Evolutionary conservation across 2,329 filamentous ascomycete species (phyloP).

Genomic region (Hymenoscyphus scutula): DNA sequence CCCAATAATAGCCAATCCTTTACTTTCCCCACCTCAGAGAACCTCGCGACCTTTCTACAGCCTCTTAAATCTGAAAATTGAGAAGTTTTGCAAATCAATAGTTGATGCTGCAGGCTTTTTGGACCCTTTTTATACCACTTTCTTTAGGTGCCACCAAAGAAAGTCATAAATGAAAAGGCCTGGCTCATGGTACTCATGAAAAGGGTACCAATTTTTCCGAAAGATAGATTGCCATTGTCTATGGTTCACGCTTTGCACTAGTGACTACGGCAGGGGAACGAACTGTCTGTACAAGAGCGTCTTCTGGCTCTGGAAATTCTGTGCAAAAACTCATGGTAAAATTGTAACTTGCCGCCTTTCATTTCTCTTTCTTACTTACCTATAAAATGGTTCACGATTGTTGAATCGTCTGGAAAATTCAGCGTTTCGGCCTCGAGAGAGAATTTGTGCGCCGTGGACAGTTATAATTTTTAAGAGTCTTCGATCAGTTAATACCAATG

Average conservation of each 20-base stretch:
- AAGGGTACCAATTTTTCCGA: background rate
- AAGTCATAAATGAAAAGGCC: too few species aligned
- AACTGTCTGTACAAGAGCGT: too few species aligned
- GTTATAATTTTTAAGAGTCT: too few species aligned
- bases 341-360: too few species aligned
- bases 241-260: background rate
- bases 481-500: too few species aligned
- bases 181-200: background rate
- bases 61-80: background rate
- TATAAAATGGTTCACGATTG: slow-evolving; percentile 4
- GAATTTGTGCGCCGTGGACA: too few species aligned
- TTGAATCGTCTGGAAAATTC: slow-evolving; percentile 5
- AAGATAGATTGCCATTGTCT: background rate
- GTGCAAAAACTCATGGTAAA: too few species aligned
- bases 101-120: background rate
- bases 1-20: too few species aligned
- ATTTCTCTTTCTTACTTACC: too few species aligned
- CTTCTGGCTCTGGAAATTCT: too few species aligned
- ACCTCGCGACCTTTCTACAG: background rate
- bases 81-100: background rate
- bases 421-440: background rate
- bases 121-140: background rate
- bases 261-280: too few species aligned
- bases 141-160: background rate
- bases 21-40: background rate